Conservation (phyloP, 2,329 filamentous ascomycete genomes). For the Chaetomiaceae sp. region DNA sequence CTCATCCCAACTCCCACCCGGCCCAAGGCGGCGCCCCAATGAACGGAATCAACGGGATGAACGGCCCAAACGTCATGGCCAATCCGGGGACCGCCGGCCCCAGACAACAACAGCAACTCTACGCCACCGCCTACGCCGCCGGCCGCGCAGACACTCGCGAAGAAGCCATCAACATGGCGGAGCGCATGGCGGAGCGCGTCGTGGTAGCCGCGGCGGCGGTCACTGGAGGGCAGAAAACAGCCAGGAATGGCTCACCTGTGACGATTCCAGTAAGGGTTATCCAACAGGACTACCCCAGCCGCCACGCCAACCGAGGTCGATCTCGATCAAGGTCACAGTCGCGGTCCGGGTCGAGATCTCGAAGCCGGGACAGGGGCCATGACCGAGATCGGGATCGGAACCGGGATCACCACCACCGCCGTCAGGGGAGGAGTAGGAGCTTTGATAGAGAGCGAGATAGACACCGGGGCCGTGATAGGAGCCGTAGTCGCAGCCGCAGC, state of each 20-base stretch:
- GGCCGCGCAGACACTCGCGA: too few relatives aligned
- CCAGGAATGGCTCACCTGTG: too few relatives aligned
- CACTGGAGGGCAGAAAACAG: too few relatives aligned
- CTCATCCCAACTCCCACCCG: too few relatives aligned
- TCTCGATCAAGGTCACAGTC: neutral
- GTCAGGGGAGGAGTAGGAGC: neutral
- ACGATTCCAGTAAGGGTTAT: too few relatives aligned
- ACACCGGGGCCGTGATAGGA: neutral
- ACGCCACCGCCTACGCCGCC: constrained; percentile 11
- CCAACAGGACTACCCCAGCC: too few relatives aligned
- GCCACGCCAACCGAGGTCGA: neutral
- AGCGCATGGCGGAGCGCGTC: too few relatives aligned
- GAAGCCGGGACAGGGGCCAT: too few relatives aligned
- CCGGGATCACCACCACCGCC: neutral
- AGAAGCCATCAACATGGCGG: constrained; percentile 14
- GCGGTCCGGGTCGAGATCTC: neutral
- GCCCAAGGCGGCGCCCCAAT: neutral
- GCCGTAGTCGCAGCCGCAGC: neutral
- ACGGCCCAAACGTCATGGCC: neutral
- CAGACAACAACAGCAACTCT: neutral
- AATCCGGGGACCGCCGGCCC: too few relatives aligned
- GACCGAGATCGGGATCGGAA: neutral
- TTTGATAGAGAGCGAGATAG: neutral
- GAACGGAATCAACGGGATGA: neutral
- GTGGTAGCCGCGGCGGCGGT: neutral